Evolutionary conservation across 164 flowering plant genomes (phyloP).

Genomic region (Piper betle): DNA sequence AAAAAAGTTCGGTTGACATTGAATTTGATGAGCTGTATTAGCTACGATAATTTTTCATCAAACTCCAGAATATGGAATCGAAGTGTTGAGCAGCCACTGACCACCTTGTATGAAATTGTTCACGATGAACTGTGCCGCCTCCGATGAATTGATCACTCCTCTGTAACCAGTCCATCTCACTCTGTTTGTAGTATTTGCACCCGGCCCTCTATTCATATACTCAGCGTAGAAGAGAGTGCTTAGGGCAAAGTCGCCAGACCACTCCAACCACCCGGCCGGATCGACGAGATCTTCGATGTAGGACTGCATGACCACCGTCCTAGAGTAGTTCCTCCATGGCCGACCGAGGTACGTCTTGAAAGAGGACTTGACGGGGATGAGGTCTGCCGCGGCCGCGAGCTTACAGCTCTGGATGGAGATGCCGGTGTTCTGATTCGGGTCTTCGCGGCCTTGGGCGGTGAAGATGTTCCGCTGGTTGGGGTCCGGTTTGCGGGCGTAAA

Average conservation of each 20-base stretch:
- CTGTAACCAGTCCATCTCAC: constrained; percentile 79
- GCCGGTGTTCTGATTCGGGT: constrained; percentile 76
- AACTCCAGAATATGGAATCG: constrained; percentile 28
- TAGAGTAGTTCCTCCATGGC: constrained; percentile 75
- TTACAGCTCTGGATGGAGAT: constrained; percentile 52
- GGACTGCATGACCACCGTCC: constrained; percentile 44
- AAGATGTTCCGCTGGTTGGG: constrained; percentile 42
- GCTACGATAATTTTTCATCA: background rate
- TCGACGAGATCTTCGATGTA: constrained; percentile 39
- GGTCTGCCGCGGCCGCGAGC: constrained; percentile 49
- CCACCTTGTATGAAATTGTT: constrained; percentile 45
- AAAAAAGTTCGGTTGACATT: no score
- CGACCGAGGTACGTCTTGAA: constrained; percentile 60
- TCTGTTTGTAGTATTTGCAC: constrained; percentile 48
- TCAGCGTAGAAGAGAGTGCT: constrained; percentile 64
- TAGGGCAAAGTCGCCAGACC: constrained; percentile 53
- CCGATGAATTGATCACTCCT: constrained; percentile 35
- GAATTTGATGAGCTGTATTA: no score
- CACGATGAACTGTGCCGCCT: constrained; percentile 54
- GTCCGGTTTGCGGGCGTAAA: constrained; percentile 39
- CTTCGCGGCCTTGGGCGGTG: constrained; percentile 82
- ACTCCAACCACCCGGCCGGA: constrained; percentile 71
- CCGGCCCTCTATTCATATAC: constrained; percentile 63
- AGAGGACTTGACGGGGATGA: constrained; percentile 26
- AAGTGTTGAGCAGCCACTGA: constrained; percentile 42